Evolutionary conservation across 2,329 filamentous ascomycete genomes (phyloP).

Genomic region (Cercospora sp.): DNA sequence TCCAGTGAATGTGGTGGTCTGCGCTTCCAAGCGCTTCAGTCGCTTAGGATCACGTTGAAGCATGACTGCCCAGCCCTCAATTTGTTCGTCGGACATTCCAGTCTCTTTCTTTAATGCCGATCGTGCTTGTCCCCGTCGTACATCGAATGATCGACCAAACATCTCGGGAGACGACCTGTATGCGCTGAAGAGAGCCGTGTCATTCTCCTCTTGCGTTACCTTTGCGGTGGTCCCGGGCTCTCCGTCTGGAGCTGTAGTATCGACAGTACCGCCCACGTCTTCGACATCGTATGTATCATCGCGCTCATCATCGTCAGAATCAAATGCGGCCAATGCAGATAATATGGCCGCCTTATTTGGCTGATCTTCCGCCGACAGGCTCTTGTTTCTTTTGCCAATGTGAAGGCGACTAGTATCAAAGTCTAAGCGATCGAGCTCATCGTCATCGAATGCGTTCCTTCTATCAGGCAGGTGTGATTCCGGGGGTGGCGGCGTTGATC

Average conservation of each 20-base stretch:
- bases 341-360: conserved; percentile 83
- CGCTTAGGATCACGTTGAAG: conserved; percentile 69
- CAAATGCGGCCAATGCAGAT: conserved; percentile 82
- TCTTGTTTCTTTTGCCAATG: conserved; percentile 67
- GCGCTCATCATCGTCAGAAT: conserved; percentile 91
- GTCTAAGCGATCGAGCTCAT: conserved; percentile 72
- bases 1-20: conserved; percentile 65
- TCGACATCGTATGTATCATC: conserved; percentile 95
- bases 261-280: conserved; percentile 87
- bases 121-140: conserved; percentile 64
- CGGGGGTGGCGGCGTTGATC: conserved; percentile 54
- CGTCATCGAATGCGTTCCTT: conserved; percentile 75
- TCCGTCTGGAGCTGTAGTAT: conserved; percentile 56
- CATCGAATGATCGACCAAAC: conserved; percentile 71
- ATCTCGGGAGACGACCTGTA: conserved; percentile 65
- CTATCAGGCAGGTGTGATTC: conserved; percentile 53
- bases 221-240: conserved; percentile 52
- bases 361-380: conserved; percentile 58
- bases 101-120: conserved; percentile 69
- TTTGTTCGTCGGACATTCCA: conserved; percentile 86
- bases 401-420: conserved; percentile 69
- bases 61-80: conserved; percentile 95
- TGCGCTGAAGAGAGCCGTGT: conserved; percentile 71
- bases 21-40: conserved; percentile 68
- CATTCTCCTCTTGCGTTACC: conserved; percentile 49